Conservation (phyloP, 163 green algal species). For the Volvox carteri region DNA sequence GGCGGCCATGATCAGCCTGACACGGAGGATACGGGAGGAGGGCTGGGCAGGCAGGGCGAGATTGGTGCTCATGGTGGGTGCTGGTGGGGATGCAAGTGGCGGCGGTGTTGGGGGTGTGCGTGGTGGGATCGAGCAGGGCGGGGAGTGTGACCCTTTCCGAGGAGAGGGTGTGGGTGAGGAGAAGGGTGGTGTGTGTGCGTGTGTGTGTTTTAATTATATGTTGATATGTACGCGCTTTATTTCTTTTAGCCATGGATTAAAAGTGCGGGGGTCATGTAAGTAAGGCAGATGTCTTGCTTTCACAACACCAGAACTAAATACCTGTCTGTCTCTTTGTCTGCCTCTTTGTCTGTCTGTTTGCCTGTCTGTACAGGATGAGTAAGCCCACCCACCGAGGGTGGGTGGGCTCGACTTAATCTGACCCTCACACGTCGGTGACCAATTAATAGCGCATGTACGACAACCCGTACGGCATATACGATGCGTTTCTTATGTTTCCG, state of each 20-base stretch:
- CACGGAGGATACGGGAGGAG: slow-evolving; percentile 63
- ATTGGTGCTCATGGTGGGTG: slow-evolving; percentile 67
- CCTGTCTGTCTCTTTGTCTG: too few relatives aligned
- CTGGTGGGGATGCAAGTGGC: neutral
- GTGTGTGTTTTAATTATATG: neutral
- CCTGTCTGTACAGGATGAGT: too few relatives aligned
- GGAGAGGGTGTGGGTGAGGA: neutral
- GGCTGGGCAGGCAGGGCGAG: slow-evolving; percentile 29
- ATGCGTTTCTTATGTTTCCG: neutral
- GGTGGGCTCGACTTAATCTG: neutral
- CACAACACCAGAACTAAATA: too few relatives aligned
- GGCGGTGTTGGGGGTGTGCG: neutral
- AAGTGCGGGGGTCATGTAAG: too few relatives aligned
- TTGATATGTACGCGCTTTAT: neutral
- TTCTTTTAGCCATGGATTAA: too few relatives aligned
- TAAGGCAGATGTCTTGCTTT: too few relatives aligned
- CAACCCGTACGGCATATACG: too few relatives aligned
- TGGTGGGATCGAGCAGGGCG: too few relatives aligned
- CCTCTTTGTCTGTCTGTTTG: too few relatives aligned
- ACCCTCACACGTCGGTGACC: neutral
- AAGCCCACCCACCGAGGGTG: too few relatives aligned
- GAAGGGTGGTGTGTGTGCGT: neutral
- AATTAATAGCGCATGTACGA: neutral
- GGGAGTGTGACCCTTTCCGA: too few relatives aligned
- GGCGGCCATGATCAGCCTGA: slow-evolving; percentile 85